phyloP scores from a whole-genome alignment of 306 rosid genomes.

The Astragalus glycyphyllos region DNA sequence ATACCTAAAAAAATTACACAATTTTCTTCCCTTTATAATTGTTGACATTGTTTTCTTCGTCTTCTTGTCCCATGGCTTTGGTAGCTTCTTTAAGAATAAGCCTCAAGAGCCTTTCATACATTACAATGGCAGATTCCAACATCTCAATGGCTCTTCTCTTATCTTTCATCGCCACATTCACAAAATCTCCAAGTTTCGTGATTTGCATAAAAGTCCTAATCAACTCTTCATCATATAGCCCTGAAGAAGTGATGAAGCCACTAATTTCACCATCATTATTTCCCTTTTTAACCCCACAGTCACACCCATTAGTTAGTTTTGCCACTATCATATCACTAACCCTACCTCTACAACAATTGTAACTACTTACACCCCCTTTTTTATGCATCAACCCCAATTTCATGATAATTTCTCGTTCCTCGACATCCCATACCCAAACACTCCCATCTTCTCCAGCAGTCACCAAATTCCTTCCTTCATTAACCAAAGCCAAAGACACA shows the following conservation, averaged over 20 bases:
- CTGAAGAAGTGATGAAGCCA: constrained; percentile 1
- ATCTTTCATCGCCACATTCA: constrained; percentile 47
- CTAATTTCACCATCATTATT: background rate
- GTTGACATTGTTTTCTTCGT: background rate
- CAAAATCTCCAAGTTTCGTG: constrained; percentile 43
- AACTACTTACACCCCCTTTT: no score
- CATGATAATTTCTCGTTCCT: constrained; percentile 50
- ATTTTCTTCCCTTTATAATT: background rate
- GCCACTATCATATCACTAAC: constrained; percentile 64
- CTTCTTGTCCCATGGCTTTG: constrained; percentile 21
- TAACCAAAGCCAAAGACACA: constrained; percentile 54
- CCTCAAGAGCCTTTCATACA: constrained; percentile 69
- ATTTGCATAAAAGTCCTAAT: constrained; percentile 39
- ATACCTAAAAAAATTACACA: no score
- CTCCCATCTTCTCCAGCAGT: constrained; percentile 79
- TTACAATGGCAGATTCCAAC: constrained; percentile 69
- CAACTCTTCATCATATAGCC: constrained; percentile 41
- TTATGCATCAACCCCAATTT: constrained; percentile 30
- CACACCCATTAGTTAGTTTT: constrained; percentile 9
- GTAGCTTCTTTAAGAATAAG: constrained; percentile 71
- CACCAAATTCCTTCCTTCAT: constrained; percentile 59
- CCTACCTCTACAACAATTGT: constrained; percentile 40
- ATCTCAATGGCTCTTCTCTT: constrained; percentile 58
- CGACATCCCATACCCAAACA: constrained; percentile 64
- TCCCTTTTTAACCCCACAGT: background rate